Conservation (phyloP, 805 yeast genomes). For the Pichia californica region DNA sequence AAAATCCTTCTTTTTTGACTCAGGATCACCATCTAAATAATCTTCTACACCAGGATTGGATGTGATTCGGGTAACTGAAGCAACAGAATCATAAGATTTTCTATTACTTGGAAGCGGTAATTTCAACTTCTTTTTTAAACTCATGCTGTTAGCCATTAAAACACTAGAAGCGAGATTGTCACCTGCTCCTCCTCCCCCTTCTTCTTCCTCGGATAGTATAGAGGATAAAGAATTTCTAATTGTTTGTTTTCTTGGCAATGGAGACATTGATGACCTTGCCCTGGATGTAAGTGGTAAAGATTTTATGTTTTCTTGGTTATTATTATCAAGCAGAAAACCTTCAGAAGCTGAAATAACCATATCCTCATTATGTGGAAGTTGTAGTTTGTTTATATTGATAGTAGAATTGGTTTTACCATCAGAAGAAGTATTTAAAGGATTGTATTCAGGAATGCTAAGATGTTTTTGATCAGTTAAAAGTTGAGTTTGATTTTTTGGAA, state of each 20-base stretch:
- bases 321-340: neutral
- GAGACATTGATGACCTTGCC: conserved; percentile 3
- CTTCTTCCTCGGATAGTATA: conserved; percentile 2
- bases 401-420: no score
- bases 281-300: neutral
- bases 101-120: conserved; percentile 11
- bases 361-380: neutral
- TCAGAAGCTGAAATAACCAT: neutral
- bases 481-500: conserved; percentile 15
- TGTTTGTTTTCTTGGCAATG: conserved; percentile 3
- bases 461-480: neutral
- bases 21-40: conserved; percentile 1
- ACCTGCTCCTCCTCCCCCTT: conserved; percentile 12
- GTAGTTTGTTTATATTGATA: neutral
- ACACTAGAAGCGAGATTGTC: neutral
- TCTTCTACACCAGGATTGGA: neutral
- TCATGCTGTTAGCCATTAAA: conserved; percentile 4
- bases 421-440: no score
- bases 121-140: conserved; percentile 14
- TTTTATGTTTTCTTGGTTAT: neutral
- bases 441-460: neutral
- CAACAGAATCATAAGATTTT: conserved; percentile 1
- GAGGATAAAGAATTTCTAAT: conserved; percentile 5
- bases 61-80: conserved; percentile 8
- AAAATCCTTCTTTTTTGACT: conserved; percentile 8